phyloP scores from a whole-genome alignment of 2,329 filamentous ascomycete genomes.

The Tolypocladium tropicale region DNA sequence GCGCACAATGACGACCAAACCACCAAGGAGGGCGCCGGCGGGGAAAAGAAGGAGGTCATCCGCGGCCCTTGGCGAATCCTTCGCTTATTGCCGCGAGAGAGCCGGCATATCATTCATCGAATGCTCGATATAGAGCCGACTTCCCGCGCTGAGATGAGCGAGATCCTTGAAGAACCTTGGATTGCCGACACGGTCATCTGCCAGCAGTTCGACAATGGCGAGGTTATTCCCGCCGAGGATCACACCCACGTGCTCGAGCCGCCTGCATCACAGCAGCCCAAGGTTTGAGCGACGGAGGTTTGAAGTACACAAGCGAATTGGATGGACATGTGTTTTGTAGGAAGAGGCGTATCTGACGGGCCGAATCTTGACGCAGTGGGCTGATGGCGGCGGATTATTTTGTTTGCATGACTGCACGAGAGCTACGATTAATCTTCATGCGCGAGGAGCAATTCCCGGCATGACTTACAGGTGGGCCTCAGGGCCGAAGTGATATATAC shows the following conservation, averaged over 20 bases:
- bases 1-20: conserved; percentile 3
- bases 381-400: not conserved
- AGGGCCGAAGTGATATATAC: not conserved
- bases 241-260: conserved; percentile 84
- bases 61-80: conserved; percentile 88
- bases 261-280: conserved; percentile 31
- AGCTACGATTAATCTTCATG: not conserved
- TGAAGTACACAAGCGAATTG: not conserved
- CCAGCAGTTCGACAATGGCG: conserved; percentile 60
- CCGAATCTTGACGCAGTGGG: not conserved
- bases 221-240: conserved; percentile 60
- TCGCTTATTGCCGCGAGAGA: conserved; percentile 79
- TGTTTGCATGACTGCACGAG: not conserved
- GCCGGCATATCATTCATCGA: conserved; percentile 74
- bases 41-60: conserved; percentile 64
- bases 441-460: not conserved
- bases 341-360: not conserved
- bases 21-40: conserved; percentile 6
- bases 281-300: conserved; percentile 5
- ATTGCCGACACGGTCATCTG: conserved; percentile 79
- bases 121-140: conserved; percentile 89
- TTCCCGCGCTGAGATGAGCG: conserved; percentile 71
- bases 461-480: not conserved
- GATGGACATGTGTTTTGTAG: not conserved
- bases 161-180: conserved; percentile 85